Base-by-base conservation (phyloP, 768 basidiomycete species). In the Hypholoma fasciculare region DNA sequence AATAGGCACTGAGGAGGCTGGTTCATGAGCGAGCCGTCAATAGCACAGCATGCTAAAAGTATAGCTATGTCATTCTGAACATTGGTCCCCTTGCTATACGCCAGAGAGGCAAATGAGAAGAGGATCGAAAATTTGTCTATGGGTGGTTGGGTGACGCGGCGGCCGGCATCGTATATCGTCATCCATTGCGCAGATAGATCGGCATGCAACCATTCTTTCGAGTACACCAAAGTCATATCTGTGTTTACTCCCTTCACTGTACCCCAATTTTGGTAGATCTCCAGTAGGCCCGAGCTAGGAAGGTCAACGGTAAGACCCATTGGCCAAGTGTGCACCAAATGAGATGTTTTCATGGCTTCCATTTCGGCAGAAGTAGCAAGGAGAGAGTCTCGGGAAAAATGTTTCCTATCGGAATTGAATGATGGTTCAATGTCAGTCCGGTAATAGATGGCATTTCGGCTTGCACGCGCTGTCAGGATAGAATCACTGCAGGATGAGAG, bases 41-140 rank as follows among this genome's bases (percentile, higher is more conserved):
- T 36, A 16, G 67, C 68, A 4, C 67, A 65, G 52, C 76, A 73
- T 1, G 78, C 69, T 13, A 79, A 44, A 1, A 78, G 52, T 1
- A 67, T 65, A 0, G 69, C 63, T 16, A 74, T 60, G 37, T 72
- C 23, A 23, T 23, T 23, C 23, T 23, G 51, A 12, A 26, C 37
- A 40, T 16, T 58, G 57, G 23, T 4, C n/a, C 34, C 17, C 2
- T 16, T 56, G 34, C 56, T 49, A 46, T 65, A 65, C 34, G 52
- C 61, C 14, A 65, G 48, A 17, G 63, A 52, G 14, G 57, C 42
- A 19, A 65, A 54, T 8, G 63, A 62, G 52, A 65, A 62, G 7
- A 59, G 17, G 51, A 65, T 38, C 19, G 56, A 9, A 17, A 62
- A 65, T 34, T 61, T 62, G 23, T 23, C 23, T 17, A 17, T 19